Evolutionary conservation across 2,329 filamentous ascomycete genomes (phyloP).

Genomic region (Ophiocordyceps unilateralis): DNA sequence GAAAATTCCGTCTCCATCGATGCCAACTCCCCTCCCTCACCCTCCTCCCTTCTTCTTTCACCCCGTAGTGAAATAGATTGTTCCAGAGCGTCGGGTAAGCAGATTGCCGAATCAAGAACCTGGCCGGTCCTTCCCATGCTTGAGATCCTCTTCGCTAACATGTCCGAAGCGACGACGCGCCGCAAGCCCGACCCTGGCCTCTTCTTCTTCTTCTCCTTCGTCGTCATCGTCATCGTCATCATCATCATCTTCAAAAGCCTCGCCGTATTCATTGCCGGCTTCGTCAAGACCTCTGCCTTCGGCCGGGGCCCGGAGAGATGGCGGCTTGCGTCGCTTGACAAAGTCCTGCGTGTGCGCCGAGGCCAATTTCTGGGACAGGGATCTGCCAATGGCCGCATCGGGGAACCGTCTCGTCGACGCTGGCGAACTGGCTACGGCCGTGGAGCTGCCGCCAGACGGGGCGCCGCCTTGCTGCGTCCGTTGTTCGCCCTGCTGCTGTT

Average conservation of each 20-base stretch:
- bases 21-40: too few species aligned
- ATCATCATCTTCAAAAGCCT: slow-evolving; percentile 8
- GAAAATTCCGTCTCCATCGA: too few species aligned
- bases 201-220: neutral
- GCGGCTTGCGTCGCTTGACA: slow-evolving; percentile 48
- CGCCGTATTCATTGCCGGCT: slow-evolving; percentile 9
- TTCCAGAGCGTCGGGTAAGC: too few species aligned
- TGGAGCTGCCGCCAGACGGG: slow-evolving; percentile 5
- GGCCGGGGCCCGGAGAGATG: neutral
- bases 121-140: neutral
- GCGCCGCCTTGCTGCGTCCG: neutral
- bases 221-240: slow-evolving; percentile 11
- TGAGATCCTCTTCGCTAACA: neutral
- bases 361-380: slow-evolving; percentile 50
- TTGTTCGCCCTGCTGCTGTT: neutral
- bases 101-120: neutral
- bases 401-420: slow-evolving; percentile 14
- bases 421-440: slow-evolving; percentile 6
- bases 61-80: too few species aligned
- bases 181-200: slow-evolving; percentile 1
- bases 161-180: neutral
- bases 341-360: slow-evolving; percentile 85
- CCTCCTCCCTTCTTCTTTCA: too few species aligned
- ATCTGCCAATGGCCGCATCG: slow-evolving; percentile 14
- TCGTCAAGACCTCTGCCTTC: slow-evolving; percentile 4